These are phyloP conservation scores for Zygosaccharomyces bailii DNA, from an alignment of 805 yeast genomes.

Conservation along the genomic window DNA sequence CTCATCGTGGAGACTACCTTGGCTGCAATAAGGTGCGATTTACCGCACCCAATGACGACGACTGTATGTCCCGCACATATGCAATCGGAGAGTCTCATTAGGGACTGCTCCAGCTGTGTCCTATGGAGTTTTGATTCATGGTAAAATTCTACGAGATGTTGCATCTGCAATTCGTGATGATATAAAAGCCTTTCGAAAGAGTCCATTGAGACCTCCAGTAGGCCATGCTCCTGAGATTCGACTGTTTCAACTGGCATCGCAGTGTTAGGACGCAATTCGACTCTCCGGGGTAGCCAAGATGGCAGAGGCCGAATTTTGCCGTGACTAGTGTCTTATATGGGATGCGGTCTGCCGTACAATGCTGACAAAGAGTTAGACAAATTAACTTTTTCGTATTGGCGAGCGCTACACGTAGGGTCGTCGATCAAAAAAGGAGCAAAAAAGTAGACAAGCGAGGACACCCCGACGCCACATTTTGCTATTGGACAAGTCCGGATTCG, in stretches of 20 bases:
- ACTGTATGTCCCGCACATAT: conserved; percentile 51
- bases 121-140: conserved; percentile 3
- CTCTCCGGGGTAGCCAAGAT: neutral
- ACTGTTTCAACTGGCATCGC: neutral
- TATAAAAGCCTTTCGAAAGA: conserved; percentile 18
- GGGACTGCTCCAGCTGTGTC: neutral
- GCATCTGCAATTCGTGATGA: conserved; percentile 22
- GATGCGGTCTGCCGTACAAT: neutral
- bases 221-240: neutral
- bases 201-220: conserved; percentile 4
- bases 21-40: conserved; percentile 72
- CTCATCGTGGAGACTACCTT: conserved; percentile 80
- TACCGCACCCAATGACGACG: conserved; percentile 80
- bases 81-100: neutral
- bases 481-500: conserved; percentile 8
- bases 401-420: neutral
- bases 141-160: conserved; percentile 19
- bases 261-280: neutral
- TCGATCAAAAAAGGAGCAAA: neutral
- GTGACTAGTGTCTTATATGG: neutral
- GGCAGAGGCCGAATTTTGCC: neutral
- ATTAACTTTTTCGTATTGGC: neutral
- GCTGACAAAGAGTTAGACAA: neutral
- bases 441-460: neutral
- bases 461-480: no score